Base-by-base conservation (phyloP, 805 yeast species). In the Saturnispora kantuleensis region DNA sequence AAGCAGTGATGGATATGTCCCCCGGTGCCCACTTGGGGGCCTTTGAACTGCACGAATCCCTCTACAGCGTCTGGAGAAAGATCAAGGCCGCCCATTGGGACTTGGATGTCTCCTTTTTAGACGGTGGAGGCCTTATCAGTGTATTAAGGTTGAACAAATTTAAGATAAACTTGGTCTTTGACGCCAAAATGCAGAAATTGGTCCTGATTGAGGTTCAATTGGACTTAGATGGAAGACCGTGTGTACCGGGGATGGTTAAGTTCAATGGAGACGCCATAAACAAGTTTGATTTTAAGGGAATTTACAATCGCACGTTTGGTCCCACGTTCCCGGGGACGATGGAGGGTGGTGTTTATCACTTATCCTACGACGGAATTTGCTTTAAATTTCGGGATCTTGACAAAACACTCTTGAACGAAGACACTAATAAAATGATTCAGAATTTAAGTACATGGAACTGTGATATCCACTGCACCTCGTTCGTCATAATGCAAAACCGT, bases 281-380 rank as follows among this genome's bases (percentile, higher is more conserved):
- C 7, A 51, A 51, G 16, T 57, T 59, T 11, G 55, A 56, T 11
- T 63, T 76, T 50, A 70, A 69, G 38, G 58, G 64, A 13, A 64
- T 77, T 3, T 78, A 78, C 56, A 76, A 77, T 52, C 72, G 69
- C 53, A 63, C 70, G 2, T 74, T 78, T 54, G 84, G 84, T 0
- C 83, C 83, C 2, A 77, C 84, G 0, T 76, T 72, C 47, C 79
- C 81, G 1, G 84, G 83, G 0, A 56, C 52, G 26, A 51, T 66
- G 9, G 57, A 63, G 11, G 29, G 11, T 5, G 9, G 11, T 2
- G 31, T 56, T 18, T 78, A 77, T 51, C 57, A 67, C 10, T 59
- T 78, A 21, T 69, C 76, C 17, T 78, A 78, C 51, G 76, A 78
- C 1, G 84, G 84, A 0, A 63, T 78, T 4, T 64, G 74, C 0